Evolutionary conservation across 2,329 filamentous ascomycete genomes (phyloP).

Genomic region (Aureobasidium subglaciale): DNA sequence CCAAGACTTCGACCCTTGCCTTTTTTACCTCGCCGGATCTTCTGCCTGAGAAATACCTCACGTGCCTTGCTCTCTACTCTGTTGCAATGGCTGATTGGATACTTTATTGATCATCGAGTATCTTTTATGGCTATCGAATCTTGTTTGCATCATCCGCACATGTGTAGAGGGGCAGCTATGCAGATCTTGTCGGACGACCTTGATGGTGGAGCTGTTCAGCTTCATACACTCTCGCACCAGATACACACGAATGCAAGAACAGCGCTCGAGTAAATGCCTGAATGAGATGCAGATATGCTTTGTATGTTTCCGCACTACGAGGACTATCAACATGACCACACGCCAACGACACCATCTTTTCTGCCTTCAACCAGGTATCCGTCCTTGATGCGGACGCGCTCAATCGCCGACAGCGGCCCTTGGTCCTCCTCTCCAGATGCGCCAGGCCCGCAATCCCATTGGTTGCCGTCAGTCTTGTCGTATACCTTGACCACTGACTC

Average conservation of each 20-base stretch:
- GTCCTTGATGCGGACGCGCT: conserved; percentile 83
- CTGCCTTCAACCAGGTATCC: conserved; percentile 90
- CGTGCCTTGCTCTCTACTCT: conserved; percentile 1
- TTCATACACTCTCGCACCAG: background rate
- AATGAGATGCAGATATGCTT: too few species aligned
- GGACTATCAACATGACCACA: conserved; percentile 66
- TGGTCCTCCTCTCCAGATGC: conserved; percentile 54
- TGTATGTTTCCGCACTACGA: background rate
- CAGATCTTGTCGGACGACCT: too few species aligned
- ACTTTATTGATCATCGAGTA: too few species aligned
- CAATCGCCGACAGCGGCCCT: conserved; percentile 53
- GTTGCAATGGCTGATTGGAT: too few species aligned
- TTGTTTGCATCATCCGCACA: too few species aligned
- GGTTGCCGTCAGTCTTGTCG: conserved; percentile 89
- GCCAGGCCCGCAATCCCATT: conserved; percentile 94
- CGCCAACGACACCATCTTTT: conserved; percentile 77
- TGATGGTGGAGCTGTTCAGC: background rate
- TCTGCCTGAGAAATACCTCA: background rate
- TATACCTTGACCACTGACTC: conserved; percentile 97
- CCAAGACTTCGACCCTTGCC: background rate
- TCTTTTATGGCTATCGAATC: too few species aligned
- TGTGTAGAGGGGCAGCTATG: too few species aligned
- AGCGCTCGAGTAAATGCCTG: too few species aligned
- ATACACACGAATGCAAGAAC: too few species aligned
- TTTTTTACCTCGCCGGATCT: background rate